These are phyloP conservation scores for Phytomonas sp. DNA, from an alignment of 208 protist species.

Conservation along the genomic window DNA sequence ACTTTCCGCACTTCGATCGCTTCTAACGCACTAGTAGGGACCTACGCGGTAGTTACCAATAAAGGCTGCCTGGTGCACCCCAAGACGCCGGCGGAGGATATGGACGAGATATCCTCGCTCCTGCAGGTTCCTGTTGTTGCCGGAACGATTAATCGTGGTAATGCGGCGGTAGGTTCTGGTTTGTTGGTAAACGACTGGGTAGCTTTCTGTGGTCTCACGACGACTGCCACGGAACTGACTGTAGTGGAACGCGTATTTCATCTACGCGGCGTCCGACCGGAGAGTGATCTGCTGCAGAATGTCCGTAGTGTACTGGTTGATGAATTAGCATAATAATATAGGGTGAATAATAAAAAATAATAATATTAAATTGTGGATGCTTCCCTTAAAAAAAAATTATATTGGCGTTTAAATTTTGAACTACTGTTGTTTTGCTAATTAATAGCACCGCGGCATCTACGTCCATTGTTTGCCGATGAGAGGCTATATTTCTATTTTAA, in stretches of 20 bases:
- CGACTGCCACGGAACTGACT: slow-evolving; percentile 98
- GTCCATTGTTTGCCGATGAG: neutral
- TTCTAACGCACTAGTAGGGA: slow-evolving; percentile 97
- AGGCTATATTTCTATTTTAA: too few species aligned
- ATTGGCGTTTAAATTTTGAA: too few species aligned
- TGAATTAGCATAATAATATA: slow-evolving; percentile 63
- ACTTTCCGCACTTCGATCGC: slow-evolving; percentile 98
- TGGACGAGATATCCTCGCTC: slow-evolving; percentile 98
- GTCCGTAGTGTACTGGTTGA: slow-evolving; percentile 82
- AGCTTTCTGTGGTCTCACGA: slow-evolving; percentile 98
- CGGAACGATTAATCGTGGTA: slow-evolving; percentile 99
- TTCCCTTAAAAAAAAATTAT: too few species aligned
- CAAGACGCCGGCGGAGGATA: slow-evolving; percentile 95
- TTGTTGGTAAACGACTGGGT: slow-evolving; percentile 99
- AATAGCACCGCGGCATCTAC: neutral
- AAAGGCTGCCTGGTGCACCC: slow-evolving; percentile 97
- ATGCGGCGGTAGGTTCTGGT: slow-evolving; percentile 89
- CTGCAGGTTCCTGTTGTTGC: slow-evolving; percentile 98
- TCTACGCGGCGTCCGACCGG: slow-evolving; percentile 68
- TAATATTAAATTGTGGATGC: too few species aligned
- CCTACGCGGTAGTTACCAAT: slow-evolving; percentile 97
- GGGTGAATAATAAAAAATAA: slow-evolving; percentile 8
- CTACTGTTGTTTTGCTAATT: neutral
- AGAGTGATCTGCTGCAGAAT: slow-evolving; percentile 77
- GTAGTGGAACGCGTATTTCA: slow-evolving; percentile 99